Evolutionary conservation across 495 filamentous ascomycete genomes (phyloP).

Genomic region (Lophiotrema nucula): DNA sequence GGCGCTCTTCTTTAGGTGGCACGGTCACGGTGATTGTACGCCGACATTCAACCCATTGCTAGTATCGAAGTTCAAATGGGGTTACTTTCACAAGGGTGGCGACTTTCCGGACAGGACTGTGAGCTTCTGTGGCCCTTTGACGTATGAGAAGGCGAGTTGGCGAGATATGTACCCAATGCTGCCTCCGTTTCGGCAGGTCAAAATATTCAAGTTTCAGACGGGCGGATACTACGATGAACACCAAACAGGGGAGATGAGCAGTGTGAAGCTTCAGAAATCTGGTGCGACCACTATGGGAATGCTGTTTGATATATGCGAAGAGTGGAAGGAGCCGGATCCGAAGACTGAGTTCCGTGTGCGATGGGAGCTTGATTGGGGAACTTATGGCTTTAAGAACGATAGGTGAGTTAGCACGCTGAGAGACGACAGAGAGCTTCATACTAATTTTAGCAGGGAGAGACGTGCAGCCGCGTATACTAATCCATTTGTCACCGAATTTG

Average conservation of each 20-base stretch:
- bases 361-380: too few relatives aligned
- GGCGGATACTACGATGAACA: neutral
- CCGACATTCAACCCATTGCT: conserved; percentile 8
- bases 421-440: too few relatives aligned
- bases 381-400: too few relatives aligned
- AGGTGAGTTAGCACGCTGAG: too few relatives aligned
- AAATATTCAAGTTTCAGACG: neutral
- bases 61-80: conserved; percentile 8
- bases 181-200: neutral
- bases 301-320: conserved; percentile 4
- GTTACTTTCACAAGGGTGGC: neutral
- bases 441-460: too few relatives aligned
- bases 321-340: neutral
- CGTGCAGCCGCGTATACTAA: too few relatives aligned
- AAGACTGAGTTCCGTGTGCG: neutral
- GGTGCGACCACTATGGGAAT: conserved; percentile 8
- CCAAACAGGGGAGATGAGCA: neutral
- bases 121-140: neutral
- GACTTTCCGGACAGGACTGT: neutral
- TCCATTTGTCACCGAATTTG: neutral
- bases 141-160: conserved; percentile 2
- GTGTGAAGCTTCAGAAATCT: neutral
- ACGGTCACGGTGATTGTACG: too few relatives aligned
- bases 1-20: conserved; percentile 1
- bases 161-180: conserved; percentile 6